Conservation (phyloP, 1,284 basidiomycete genomes). For the Boletus smithii region DNA sequence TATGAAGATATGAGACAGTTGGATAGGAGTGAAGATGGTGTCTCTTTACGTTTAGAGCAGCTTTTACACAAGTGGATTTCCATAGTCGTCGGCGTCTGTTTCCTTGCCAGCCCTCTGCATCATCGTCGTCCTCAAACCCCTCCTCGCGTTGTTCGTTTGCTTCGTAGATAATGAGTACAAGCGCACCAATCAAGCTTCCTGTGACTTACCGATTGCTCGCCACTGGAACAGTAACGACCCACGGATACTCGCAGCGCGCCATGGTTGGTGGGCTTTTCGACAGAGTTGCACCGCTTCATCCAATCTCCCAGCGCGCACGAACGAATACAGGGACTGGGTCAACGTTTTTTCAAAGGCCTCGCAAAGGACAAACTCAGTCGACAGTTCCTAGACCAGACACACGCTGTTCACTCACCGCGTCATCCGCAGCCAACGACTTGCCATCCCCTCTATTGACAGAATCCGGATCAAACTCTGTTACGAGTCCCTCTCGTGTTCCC, state of each 20-base stretch:
- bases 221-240: conserved; percentile 78
- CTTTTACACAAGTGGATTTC: conserved; percentile 79
- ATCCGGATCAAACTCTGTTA: conserved; percentile 75
- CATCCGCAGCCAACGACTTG: conserved; percentile 61
- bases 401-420: conserved; percentile 51
- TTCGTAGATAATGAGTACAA: conserved; percentile 23
- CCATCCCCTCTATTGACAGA: conserved; percentile 56
- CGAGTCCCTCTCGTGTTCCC: conserved; percentile 47
- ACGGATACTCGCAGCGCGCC: conserved; percentile 84
- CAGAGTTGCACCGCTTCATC: conserved; percentile 84
- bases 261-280: conserved; percentile 81
- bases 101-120: conserved; percentile 57
- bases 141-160: conserved; percentile 52
- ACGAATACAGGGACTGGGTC: conserved; percentile 71
- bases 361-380: conserved; percentile 4
- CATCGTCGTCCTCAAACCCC: conserved; percentile 48
- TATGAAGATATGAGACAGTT: conserved; percentile 33
- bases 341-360: conserved; percentile 79
- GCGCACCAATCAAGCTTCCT: background rate
- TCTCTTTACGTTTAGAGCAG: conserved; percentile 70
- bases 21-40: conserved; percentile 3
- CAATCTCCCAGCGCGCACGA: conserved; percentile 77
- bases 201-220: conserved; percentile 56
- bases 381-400: background rate
- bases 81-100: conserved; percentile 76